Conservation (phyloP, 2,329 filamentous ascomycete species). For the Aspergillus udagawae region DNA sequence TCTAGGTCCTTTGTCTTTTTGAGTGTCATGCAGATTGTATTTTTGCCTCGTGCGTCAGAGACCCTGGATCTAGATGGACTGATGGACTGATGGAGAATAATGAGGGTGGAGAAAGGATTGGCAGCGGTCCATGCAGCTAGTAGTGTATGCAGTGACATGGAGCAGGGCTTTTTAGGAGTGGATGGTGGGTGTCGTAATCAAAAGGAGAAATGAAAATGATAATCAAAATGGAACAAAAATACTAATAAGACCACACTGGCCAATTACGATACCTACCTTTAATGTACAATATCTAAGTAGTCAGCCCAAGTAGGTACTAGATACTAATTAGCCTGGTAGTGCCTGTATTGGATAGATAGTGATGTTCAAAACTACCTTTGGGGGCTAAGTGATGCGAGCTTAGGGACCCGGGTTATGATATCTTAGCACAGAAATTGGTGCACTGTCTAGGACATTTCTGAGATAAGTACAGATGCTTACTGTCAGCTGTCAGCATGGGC, state of each 20-base stretch:
- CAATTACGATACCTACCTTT: neutral
- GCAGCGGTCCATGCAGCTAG: constrained; percentile 33
- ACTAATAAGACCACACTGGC: neutral
- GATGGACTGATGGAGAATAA: constrained; percentile 19
- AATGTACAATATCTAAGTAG: neutral
- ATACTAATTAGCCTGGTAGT: neutral
- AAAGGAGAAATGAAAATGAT: neutral
- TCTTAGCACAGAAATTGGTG: neutral
- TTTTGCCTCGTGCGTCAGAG: constrained; percentile 41
- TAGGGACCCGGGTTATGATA: neutral
- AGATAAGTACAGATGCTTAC: neutral
- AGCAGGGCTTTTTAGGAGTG: constrained; percentile 12
- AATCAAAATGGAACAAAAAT: neutral
- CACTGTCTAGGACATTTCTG: neutral
- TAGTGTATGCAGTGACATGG: constrained; percentile 13
- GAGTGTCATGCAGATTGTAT: constrained; percentile 39
- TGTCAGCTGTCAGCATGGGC: neutral
- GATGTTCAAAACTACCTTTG: neutral
- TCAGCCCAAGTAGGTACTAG: neutral
- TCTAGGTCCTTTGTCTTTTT: constrained; percentile 34
- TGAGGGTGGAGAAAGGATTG: constrained; percentile 29
- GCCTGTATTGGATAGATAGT: neutral
- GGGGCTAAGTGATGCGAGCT: neutral
- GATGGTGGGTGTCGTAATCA: constrained; percentile 3
- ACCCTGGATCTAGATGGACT: constrained; percentile 40